Percentiles rank a stretch among this genome's conserved stretches.
phyloP scores from a whole-genome alignment of 495 filamentous ascomycete species.

The Trichoderma virens region DNA sequence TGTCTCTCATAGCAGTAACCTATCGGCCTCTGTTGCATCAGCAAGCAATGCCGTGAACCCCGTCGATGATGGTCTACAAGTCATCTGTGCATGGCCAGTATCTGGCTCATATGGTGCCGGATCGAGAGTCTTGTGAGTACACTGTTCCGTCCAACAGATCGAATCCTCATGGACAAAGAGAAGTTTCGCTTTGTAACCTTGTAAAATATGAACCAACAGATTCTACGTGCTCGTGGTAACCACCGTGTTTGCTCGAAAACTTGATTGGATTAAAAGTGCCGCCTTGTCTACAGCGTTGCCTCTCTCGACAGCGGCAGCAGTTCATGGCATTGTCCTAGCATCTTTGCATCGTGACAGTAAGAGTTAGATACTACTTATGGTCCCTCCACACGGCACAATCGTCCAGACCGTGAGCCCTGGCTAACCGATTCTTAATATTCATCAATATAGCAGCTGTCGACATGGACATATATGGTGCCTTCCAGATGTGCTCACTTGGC shows the following conservation, averaged over 20 bases:
- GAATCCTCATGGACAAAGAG: no score
- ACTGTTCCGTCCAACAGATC: not conserved
- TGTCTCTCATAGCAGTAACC: not conserved
- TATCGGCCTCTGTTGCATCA: not conserved
- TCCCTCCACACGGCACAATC: no score
- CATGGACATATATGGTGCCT: slow-evolving; percentile 58
- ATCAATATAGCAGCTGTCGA: slow-evolving; percentile 50
- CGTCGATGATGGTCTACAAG: slow-evolving; percentile 28
- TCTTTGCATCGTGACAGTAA: slow-evolving; percentile 43
- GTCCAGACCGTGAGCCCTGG: slow-evolving; percentile 12
- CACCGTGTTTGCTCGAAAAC: slow-evolving; percentile 49
- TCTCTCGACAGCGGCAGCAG: slow-evolving; percentile 51
- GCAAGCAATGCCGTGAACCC: slow-evolving; percentile 20
- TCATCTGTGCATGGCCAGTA: slow-evolving; percentile 54
- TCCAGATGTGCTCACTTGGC: slow-evolving; percentile 55
- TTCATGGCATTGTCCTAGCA: slow-evolving; percentile 52
- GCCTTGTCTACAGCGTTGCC: slow-evolving; percentile 54
- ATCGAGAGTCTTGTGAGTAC: slow-evolving; percentile 44
- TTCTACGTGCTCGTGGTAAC: slow-evolving; percentile 53
- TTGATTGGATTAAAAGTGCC: slow-evolving; percentile 49
- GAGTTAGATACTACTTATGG: slow-evolving; percentile 15
- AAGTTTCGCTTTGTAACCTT: not conserved
- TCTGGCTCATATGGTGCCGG: slow-evolving; percentile 54
- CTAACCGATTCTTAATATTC: not conserved
- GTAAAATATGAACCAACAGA: slow-evolving; percentile 21